phyloP scores from a whole-genome alignment of 2,329 filamentous ascomycete genomes.

The Zymoseptoria pseudotritici region DNA sequence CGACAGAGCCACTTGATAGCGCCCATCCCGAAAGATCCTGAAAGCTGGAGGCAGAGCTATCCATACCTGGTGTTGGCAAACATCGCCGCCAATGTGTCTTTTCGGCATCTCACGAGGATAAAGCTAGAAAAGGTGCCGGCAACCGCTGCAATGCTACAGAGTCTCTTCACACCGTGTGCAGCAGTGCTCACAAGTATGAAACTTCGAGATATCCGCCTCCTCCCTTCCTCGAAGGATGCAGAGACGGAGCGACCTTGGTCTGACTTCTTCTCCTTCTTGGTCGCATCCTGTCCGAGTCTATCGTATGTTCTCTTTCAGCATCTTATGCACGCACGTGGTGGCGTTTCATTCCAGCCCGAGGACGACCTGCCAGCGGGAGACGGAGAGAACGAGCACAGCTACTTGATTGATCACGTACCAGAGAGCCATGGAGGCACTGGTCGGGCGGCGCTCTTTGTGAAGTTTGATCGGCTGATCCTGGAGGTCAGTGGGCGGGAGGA shows the following conservation, averaged over 20 bases:
- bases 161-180: constrained; percentile 17
- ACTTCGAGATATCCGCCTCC: constrained; percentile 24
- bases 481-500: constrained; percentile 12
- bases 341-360: constrained; percentile 19
- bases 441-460: constrained; percentile 11
- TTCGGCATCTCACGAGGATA: constrained; percentile 20
- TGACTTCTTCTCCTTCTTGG: constrained; percentile 21
- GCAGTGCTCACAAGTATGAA: constrained; percentile 22
- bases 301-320: constrained; percentile 25
- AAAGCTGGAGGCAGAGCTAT: constrained; percentile 19
- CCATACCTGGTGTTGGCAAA: constrained; percentile 16
- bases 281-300: constrained; percentile 12
- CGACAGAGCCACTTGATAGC: constrained; percentile 18
- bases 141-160: constrained; percentile 12
- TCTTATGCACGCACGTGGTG: constrained; percentile 20
- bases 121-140: constrained; percentile 27
- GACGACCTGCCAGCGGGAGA: constrained; percentile 7
- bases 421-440: constrained; percentile 4
- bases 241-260: constrained; percentile 18
- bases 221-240: constrained; percentile 5
- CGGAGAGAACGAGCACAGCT: constrained; percentile 7
- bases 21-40: constrained; percentile 10
- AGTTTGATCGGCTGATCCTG: constrained; percentile 20
- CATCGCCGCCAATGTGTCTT: constrained; percentile 7
- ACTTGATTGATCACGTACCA: constrained; percentile 11